These are phyloP conservation scores for Fraxinus velutina DNA, from an alignment of 305 asterid species.

Conservation along the genomic window DNA sequence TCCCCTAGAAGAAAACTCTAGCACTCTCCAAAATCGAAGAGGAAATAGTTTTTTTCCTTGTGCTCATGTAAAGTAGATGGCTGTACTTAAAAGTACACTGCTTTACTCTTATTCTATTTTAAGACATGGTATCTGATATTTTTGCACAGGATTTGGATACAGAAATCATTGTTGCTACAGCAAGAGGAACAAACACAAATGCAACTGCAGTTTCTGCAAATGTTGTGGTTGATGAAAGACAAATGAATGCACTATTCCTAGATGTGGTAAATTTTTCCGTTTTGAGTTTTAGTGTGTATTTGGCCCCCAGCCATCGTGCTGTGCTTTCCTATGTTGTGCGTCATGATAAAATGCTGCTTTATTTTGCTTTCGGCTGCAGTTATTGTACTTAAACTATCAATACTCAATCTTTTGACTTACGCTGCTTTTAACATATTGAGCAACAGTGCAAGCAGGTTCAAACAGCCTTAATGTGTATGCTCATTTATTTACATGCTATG, in stretches of 20 bases:
- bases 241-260: constrained; percentile 89
- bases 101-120: neutral
- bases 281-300: neutral
- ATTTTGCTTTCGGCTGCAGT: neutral
- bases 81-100: neutral
- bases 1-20: neutral
- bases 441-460: neutral
- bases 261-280: constrained; percentile 62
- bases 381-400: neutral
- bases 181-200: constrained; percentile 60
- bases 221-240: constrained; percentile 79
- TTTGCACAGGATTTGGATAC: constrained; percentile 74
- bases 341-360: neutral
- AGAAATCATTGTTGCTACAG: constrained; percentile 82
- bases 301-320: neutral
- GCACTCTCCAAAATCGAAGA: neutral
- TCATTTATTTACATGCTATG: neutral
- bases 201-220: constrained; percentile 87
- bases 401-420: neutral
- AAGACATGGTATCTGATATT: constrained; percentile 2
- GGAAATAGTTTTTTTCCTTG: neutral
- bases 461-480: neutral
- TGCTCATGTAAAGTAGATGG: neutral
- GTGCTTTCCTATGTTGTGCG: neutral
- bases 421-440: neutral